phyloP scores from a whole-genome alignment of 2,329 filamentous ascomycete genomes.

The Hymenoscyphus scutula region DNA sequence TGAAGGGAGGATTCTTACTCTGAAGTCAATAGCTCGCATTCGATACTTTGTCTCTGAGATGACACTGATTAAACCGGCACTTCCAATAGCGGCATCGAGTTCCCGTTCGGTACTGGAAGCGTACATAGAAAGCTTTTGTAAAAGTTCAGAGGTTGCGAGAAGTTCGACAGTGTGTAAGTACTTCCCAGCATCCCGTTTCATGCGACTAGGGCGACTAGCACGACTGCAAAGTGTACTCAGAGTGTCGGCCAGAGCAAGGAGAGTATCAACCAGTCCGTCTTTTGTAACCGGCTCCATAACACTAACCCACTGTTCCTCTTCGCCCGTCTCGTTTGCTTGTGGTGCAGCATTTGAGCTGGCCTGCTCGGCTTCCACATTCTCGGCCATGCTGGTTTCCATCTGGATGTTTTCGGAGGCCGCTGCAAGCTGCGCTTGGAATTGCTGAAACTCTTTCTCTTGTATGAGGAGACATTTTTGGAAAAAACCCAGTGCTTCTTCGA shows the following conservation, averaged over 20 bases:
- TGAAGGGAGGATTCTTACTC: not conserved
- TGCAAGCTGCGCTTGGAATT: conserved; percentile 39
- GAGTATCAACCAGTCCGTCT: conserved; percentile 64
- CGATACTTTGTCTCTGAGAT: conserved; percentile 57
- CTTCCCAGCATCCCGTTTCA: conserved; percentile 13
- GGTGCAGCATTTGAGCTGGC: not conserved
- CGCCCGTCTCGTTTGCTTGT: no score
- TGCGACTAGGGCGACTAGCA: conserved; percentile 35
- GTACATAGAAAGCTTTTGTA: conserved; percentile 7
- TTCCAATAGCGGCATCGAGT: conserved; percentile 52
- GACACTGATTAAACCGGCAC: conserved; percentile 55
- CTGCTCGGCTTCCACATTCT: not conserved
- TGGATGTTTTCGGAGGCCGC: not conserved
- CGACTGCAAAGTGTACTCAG: conserved; percentile 49
- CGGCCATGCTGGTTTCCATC: not conserved
- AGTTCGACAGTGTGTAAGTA: conserved; percentile 43
- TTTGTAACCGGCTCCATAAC: conserved; percentile 66
- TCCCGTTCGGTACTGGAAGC: conserved; percentile 38
- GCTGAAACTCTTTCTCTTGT: conserved; percentile 49
- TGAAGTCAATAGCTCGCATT: conserved; percentile 50
- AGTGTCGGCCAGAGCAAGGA: conserved; percentile 60
- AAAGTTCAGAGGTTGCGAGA: conserved; percentile 47
- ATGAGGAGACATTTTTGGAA: conserved; percentile 55
- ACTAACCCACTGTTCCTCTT: conserved; percentile 60
- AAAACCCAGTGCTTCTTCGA: conserved; percentile 60